These are phyloP conservation scores for Phoma sp. DNA, from an alignment of 2,329 filamentous ascomycete genomes.

Conservation along the genomic window DNA sequence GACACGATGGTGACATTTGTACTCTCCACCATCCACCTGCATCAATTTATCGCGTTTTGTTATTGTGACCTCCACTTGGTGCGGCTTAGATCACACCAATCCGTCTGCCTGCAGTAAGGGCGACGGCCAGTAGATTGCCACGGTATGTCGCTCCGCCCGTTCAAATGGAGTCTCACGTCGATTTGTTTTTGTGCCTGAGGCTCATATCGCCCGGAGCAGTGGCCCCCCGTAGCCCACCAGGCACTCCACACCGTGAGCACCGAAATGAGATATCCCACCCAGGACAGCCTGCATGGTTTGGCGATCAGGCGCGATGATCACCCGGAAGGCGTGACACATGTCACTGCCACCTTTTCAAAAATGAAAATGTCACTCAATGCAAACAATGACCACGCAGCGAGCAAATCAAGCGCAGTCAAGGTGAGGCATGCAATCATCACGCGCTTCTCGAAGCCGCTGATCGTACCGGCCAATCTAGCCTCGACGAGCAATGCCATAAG, in stretches of 20 bases:
- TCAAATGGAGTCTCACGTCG: background rate
- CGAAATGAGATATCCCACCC: slow-evolving; percentile 3
- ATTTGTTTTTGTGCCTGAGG: background rate
- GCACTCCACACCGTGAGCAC: background rate
- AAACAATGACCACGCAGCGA: background rate
- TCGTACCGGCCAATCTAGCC: background rate
- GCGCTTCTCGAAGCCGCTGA: background rate
- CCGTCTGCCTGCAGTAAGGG: background rate
- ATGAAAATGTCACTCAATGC: background rate
- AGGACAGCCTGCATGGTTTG: background rate
- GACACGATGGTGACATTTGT: background rate
- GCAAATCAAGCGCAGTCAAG: background rate
- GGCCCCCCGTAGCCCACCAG: too few relatives aligned
- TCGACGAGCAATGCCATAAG: background rate
- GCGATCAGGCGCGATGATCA: background rate
- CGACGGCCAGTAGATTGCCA: background rate
- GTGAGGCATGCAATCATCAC: background rate
- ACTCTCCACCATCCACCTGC: background rate
- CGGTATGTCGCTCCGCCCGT: background rate
- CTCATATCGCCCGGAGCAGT: too few relatives aligned
- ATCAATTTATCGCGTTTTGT: background rate
- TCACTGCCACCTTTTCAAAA: background rate
- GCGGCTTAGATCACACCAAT: slow-evolving; percentile 3
- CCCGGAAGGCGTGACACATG: background rate
- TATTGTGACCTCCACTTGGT: background rate